Evolutionary conservation across 768 basidiomycete species (phyloP).

Genomic region (Amyloporia xantha): DNA sequence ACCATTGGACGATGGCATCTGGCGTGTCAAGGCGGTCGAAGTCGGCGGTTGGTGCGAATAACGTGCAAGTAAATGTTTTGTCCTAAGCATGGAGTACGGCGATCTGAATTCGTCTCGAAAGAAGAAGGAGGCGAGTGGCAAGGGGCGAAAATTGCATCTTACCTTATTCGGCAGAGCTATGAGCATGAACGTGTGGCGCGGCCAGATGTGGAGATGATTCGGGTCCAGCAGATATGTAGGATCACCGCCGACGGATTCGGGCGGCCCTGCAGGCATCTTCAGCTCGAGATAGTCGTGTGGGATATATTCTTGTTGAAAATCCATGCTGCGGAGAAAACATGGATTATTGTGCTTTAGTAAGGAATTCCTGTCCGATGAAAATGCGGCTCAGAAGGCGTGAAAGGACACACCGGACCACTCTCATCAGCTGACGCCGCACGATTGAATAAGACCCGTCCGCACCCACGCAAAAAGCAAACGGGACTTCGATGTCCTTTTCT

Average conservation of each 20-base stretch:
- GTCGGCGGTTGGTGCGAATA: conserved; percentile 81
- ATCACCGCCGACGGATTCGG: conserved; percentile 44
- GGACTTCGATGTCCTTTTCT: conserved; percentile 36
- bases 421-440: conserved; percentile 92
- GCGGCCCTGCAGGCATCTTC: conserved; percentile 80
- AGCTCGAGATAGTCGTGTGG: conserved; percentile 95
- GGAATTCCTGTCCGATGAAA: too few species aligned
- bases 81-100: conserved; percentile 49
- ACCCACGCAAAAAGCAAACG: conserved; percentile 81
- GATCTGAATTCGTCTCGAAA: conserved; percentile 12
- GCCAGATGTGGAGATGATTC: conserved; percentile 98
- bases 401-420: conserved; percentile 70
- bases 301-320: conserved; percentile 93
- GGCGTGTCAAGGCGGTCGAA: conserved; percentile 60
- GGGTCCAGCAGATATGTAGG: conserved; percentile 82
- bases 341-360: too few species aligned
- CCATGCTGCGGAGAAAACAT: conserved; percentile 54
- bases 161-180: conserved; percentile 98
- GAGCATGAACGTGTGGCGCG: conserved; percentile 98
- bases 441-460: conserved; percentile 93
- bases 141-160: conserved; percentile 26
- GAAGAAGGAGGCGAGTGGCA: conserved; percentile 19
- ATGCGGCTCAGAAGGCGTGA: conserved; percentile 18
- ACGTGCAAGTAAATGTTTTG: conserved; percentile 93
- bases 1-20: conserved; percentile 63